A percentile compares a stretch with the other conserved stretches of the same genome.
Conservation (phyloP, 192 early-diverging fungal species). For the Coemansia sp. region DNA sequence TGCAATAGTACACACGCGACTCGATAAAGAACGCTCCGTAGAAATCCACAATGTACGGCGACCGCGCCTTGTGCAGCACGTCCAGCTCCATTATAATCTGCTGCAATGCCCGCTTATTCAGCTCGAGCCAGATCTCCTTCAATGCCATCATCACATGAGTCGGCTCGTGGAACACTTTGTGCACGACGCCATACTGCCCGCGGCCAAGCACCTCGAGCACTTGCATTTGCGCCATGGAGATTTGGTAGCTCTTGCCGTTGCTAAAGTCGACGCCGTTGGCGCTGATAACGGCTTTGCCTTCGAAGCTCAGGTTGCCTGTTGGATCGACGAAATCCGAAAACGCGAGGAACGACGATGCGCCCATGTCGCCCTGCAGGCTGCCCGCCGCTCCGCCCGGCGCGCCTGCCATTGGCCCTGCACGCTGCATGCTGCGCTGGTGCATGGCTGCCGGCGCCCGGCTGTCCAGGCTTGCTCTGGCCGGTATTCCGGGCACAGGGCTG, state of each 20-base stretch:
- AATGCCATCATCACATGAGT: constrained; percentile 88
- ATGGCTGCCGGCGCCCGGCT: background rate
- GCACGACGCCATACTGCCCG: constrained; percentile 93
- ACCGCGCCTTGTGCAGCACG: constrained; percentile 83
- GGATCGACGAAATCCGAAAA: constrained; percentile 46
- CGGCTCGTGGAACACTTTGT: constrained; percentile 81
- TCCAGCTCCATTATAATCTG: constrained; percentile 97
- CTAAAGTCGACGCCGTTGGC: constrained; percentile 89
- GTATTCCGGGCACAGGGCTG: background rate
- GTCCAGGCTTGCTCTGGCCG: background rate
- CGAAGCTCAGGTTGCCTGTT: constrained; percentile 83
- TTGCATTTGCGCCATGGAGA: constrained; percentile 82
- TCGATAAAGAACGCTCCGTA: constrained; percentile 97
- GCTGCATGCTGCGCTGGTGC: background rate
- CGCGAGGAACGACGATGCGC: constrained; percentile 18
- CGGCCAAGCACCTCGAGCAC: constrained; percentile 79
- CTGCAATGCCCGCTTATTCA: constrained; percentile 83
- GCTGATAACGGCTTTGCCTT: constrained; percentile 88
- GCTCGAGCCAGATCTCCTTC: constrained; percentile 91
- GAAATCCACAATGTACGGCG: constrained; percentile 94
- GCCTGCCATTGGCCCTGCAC: background rate
- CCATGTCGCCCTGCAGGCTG: background rate
- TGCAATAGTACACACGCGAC: constrained; percentile 94
- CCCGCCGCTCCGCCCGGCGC: background rate
- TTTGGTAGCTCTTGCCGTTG: constrained; percentile 82